phyloP scores from a whole-genome alignment of 495 filamentous ascomycete genomes.

The Talaromyces adpressus region DNA sequence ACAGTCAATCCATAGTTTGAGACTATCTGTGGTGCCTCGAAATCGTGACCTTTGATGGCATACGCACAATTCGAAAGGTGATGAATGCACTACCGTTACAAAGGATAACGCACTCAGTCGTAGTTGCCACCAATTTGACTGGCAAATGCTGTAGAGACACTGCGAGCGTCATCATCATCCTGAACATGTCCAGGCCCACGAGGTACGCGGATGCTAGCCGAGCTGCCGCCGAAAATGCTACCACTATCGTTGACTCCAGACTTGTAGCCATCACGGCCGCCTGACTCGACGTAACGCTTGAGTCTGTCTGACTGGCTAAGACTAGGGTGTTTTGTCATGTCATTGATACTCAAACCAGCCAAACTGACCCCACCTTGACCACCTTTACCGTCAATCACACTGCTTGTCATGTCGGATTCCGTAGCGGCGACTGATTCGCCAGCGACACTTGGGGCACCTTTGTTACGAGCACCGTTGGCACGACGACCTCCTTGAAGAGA shows the following conservation, averaged over 20 bases:
- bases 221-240: conserved; percentile 73
- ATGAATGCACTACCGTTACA: background rate
- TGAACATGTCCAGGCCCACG: conserved; percentile 41
- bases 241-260: conserved; percentile 44
- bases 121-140: conserved; percentile 89
- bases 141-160: conserved; percentile 90
- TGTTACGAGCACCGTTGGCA: conserved; percentile 52
- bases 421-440: conserved; percentile 87
- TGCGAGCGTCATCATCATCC: conserved; percentile 87
- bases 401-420: conserved; percentile 73
- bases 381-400: conserved; percentile 61
- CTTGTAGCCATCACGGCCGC: conserved; percentile 47
- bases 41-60: background rate
- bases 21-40: background rate
- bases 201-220: conserved; percentile 48
- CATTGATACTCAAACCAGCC: conserved; percentile 70
- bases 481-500: conserved; percentile 58
- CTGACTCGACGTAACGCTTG: conserved; percentile 82
- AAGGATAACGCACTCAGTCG: conserved; percentile 55
- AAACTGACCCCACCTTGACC: conserved; percentile 80
- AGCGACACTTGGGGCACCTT: conserved; percentile 69
- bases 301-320: conserved; percentile 80
- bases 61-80: background rate
- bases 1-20: background rate
- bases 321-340: conserved; percentile 67